A percentile compares a stretch with the other conserved stretches of the same genome.
These are phyloP conservation scores for Gloeopeniophorella convolvens DNA, from an alignment of 768 basidiomycete species.

Conservation along the genomic window DNA sequence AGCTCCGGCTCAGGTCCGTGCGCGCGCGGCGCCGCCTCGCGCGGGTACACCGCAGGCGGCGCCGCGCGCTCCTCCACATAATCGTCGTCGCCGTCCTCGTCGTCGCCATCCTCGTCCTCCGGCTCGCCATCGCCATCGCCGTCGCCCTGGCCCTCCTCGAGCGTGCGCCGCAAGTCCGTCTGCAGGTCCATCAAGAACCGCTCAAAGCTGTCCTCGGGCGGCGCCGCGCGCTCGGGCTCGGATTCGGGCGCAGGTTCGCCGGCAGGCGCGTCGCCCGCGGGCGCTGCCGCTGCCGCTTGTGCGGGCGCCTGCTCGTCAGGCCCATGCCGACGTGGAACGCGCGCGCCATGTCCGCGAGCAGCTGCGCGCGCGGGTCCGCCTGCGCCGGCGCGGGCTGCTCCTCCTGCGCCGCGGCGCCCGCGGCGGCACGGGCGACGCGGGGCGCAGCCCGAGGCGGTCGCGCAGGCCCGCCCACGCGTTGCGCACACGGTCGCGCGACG, in stretches of 20 bases:
- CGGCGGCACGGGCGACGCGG: not conserved
- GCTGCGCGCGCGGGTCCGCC: constrained; percentile 50
- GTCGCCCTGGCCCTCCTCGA: constrained; percentile 31
- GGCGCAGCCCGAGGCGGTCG: constrained; percentile 51
- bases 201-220: constrained; percentile 68
- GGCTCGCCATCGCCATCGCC: not conserved
- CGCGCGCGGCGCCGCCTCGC: too few relatives aligned
- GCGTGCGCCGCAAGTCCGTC: constrained; percentile 56
- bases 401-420: too few relatives aligned
- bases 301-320: constrained; percentile 6
- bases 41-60: too few relatives aligned
- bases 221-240: constrained; percentile 23
- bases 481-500: constrained; percentile 40
- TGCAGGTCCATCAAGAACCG: constrained; percentile 77
- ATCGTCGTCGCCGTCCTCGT: too few relatives aligned
- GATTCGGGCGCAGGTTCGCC: constrained; percentile 1
- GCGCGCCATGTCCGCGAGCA: constrained; percentile 77
- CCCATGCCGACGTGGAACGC: constrained; percentile 69
- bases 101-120: not conserved
- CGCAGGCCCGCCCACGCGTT: constrained; percentile 64
- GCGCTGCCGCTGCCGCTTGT: not conserved
- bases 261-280: not conserved
- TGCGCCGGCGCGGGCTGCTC: too few relatives aligned
- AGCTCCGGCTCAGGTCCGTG: not conserved
- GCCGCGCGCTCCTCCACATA: too few relatives aligned